These are phyloP conservation scores for Mycena olivaceomarginata DNA, from an alignment of 768 basidiomycete species.

Conservation along the genomic window DNA sequence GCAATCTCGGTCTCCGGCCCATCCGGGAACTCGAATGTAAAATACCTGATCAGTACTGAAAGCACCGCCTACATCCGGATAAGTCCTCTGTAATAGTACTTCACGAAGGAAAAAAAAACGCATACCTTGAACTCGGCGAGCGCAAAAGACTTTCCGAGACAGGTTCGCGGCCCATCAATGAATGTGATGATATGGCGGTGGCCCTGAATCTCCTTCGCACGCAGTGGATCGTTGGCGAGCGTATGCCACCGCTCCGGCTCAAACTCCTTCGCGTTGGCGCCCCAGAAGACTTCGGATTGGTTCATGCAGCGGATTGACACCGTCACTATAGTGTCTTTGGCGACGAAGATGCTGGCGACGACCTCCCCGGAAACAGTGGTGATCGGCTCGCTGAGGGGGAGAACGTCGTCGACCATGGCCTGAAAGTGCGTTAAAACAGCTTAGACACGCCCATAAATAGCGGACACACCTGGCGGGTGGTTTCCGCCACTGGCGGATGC, in stretches of 20 bases:
- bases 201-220: conserved; percentile 58
- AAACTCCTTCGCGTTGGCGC: conserved; percentile 64
- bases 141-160: conserved; percentile 67
- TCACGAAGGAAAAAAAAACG: neutral
- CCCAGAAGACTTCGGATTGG: conserved; percentile 64
- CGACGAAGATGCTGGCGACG: conserved; percentile 55
- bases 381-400: conserved; percentile 60
- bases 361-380: conserved; percentile 50
- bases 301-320: conserved; percentile 66
- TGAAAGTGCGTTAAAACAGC: conserved; percentile 25
- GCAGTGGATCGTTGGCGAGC: conserved; percentile 46
- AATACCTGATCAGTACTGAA: conserved; percentile 55
- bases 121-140: conserved; percentile 51
- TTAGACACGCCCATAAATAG: neutral
- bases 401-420: conserved; percentile 61
- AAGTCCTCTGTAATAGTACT: neutral
- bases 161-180: conserved; percentile 66
- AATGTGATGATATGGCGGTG: conserved; percentile 65
- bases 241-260: conserved; percentile 65
- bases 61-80: conserved; percentile 46
- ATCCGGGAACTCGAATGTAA: conserved; percentile 49
- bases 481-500: conserved; percentile 58
- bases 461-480: conserved; percentile 52
- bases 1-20: conserved; percentile 53
- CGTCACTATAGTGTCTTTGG: conserved; percentile 62